Base-by-base conservation (phyloP, 176 grass and related monocot species). In the Otatea glauca region DNA sequence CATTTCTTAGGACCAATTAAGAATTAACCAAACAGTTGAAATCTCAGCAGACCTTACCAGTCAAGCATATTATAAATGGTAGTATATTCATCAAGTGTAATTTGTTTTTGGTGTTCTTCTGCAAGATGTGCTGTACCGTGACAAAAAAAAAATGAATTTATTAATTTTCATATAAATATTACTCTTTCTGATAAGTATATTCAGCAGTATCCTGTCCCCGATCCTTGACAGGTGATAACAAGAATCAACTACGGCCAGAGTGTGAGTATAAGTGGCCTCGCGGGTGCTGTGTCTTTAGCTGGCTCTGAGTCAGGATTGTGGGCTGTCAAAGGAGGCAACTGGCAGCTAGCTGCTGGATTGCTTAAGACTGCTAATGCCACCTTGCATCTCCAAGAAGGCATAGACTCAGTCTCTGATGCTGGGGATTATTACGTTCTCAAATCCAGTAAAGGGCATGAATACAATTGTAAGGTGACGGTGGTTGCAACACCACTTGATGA, bases 161-260 rank as follows among this genome's bases (percentile, higher is more conserved):
- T 27, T 34, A 21, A 65, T 58, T 66, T 48, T 21, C 54, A 5
- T 20, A 20, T 20, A 65, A 65, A 75, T 13, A 0, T 63, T 67
- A 3, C 16, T 47, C 43, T 66, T 65, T 9, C 47, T 69, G 38
- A 4, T 81, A 59, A 62, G 37, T 56, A 54, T 66, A 7, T 20
- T 58, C 34, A 49, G 14, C 34, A 49, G 14, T 61, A 16, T 49
- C 10, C 5, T 66, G 16, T 9, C 68, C 29, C 39, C 14, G 54
- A 34, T 65, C 63, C 37, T 88, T 49, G 59, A 47, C 78, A 98
- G 96, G 93, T 93, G 43, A 95, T 98, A 88, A 95, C 96, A 55
- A 93, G 96, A 85, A 92, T 98, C 69, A 98, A 98, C 85, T 98
- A 98, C 64, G 96, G 93, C 35, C 96, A 98, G 58, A 93, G 86